These are phyloP conservation scores for Nicotiana otophora DNA, from an alignment of 257 asterid genomes.

Conservation along the genomic window DNA sequence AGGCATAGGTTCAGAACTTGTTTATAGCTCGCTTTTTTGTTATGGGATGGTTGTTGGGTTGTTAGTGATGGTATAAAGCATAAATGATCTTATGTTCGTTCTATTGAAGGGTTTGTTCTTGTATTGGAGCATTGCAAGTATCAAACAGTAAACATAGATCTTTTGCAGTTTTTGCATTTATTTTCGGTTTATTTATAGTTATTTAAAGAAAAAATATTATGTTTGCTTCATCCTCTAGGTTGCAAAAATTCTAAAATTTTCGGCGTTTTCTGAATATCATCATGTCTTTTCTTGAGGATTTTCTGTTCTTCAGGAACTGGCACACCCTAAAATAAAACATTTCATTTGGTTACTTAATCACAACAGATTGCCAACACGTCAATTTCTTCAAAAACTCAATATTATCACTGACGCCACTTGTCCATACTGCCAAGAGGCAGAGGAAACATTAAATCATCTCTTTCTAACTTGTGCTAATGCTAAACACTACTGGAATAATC, in stretches of 20 bases:
- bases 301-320: too few species aligned
- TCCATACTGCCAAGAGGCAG: too few species aligned
- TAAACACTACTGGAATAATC: too few species aligned
- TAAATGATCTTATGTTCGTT: neutral
- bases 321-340: too few species aligned
- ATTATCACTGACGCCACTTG: too few species aligned
- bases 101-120: neutral
- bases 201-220: neutral
- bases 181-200: neutral
- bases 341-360: too few species aligned
- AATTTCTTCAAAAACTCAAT: too few species aligned
- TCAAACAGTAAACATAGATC: neutral
- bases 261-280: too few species aligned
- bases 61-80: neutral
- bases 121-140: slow-evolving; percentile 1
- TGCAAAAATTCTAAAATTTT: neutral
- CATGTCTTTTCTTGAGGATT: too few species aligned
- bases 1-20: neutral
- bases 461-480: too few species aligned
- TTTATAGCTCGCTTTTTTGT: neutral
- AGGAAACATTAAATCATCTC: too few species aligned
- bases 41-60: slow-evolving; percentile 4
- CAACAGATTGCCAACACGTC: too few species aligned
- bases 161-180: neutral
- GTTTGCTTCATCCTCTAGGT: neutral